Base-by-base conservation (phyloP, 1,139 yeast species). In the Maudiozyma humilis region DNA sequence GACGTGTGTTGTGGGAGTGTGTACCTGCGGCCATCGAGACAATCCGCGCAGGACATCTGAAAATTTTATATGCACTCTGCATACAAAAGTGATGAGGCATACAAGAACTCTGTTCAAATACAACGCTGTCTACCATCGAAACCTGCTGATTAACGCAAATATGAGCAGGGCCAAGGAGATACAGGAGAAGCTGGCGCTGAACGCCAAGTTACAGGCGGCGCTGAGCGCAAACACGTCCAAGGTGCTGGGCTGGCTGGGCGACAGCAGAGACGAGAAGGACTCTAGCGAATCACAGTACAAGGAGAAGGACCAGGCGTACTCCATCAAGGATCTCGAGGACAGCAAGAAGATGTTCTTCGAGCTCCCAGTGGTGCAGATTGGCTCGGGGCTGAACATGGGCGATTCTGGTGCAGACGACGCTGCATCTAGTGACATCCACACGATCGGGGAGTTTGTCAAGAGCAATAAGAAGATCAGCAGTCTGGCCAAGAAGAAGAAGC, bases 111-210 rank as follows among this genome's bases (percentile, higher is more conserved):
- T n/a, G n/a, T n/a, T n/a, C n/a, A n/a, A n/a, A n/a, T n/a, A n/a
- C n/a, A n/a, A n/a, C n/a, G n/a, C n/a, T n/a, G n/a, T n/a, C n/a
- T n/a, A n/a, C n/a, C n/a, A n/a, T n/a, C n/a, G n/a, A n/a, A n/a
- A n/a, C n/a, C n/a, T n/a, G n/a, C n/a, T n/a, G n/a, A n/a, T n/a
- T n/a, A n/a, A n/a, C n/a, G n/a, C n/a, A n/a, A n/a, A n/a, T 10
- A 41, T 60, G 65, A 59, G 64, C 14, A 55, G 61, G 46, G 70
- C 72, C 13, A 57, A 54, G 41, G 64, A 64, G 47, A 63, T 68
- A 14, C 65, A 64, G 47, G 70, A 67, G 40, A 63, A 60, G 44
- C 54, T 67, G 16, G 67, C 57, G 32, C 49, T 67, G 18, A 68
- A 65, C 36, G 63, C 65, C 8, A 61, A 61, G 40, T 50, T 67